A percentile compares a stretch with the other conserved stretches of the same genome.
Evolutionary conservation across 2,329 filamentous ascomycete genomes (phyloP).

Genomic region (Clonostachys rhizophaga): DNA sequence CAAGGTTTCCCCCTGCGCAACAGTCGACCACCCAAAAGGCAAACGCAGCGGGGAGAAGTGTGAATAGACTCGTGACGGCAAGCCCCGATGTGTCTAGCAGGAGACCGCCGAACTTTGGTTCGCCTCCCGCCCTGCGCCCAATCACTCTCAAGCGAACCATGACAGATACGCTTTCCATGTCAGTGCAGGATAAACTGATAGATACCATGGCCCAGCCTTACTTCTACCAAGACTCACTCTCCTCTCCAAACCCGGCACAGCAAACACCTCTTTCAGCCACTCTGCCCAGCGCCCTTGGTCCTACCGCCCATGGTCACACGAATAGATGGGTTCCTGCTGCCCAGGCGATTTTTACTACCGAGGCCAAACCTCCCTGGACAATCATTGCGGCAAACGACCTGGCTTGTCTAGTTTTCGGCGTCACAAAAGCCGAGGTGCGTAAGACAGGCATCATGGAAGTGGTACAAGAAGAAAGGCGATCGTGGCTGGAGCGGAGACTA

Average conservation of each 20-base stretch:
- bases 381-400: slow-evolving; percentile 95
- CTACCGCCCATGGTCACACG: slow-evolving; percentile 78
- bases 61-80: slow-evolving; percentile 30
- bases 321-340: slow-evolving; percentile 87
- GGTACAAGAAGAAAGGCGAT: slow-evolving; percentile 80
- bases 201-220: slow-evolving; percentile 76
- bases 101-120: slow-evolving; percentile 28
- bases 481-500: slow-evolving; percentile 87
- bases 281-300: slow-evolving; percentile 42
- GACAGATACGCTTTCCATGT: slow-evolving; percentile 74
- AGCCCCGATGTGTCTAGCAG: slow-evolving; percentile 50
- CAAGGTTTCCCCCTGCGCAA: slow-evolving; percentile 7
- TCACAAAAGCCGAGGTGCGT: slow-evolving; percentile 90
- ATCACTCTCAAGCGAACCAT: slow-evolving; percentile 77
- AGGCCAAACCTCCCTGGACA: slow-evolving; percentile 85
- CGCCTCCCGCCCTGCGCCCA: slow-evolving; percentile 52
- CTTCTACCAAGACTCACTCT: slow-evolving; percentile 46
- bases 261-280: slow-evolving; percentile 29
- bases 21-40: slow-evolving; percentile 22
- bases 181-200: slow-evolving; percentile 76
- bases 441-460: slow-evolving; percentile 95
- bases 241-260: slow-evolving; percentile 36
- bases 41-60: slow-evolving; percentile 40
- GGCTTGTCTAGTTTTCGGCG: slow-evolving; percentile 96
- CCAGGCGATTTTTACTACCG: slow-evolving; percentile 97